Conservation (phyloP, 176 grass and related monocot genomes). For the Sorghum bicolor region DNA sequence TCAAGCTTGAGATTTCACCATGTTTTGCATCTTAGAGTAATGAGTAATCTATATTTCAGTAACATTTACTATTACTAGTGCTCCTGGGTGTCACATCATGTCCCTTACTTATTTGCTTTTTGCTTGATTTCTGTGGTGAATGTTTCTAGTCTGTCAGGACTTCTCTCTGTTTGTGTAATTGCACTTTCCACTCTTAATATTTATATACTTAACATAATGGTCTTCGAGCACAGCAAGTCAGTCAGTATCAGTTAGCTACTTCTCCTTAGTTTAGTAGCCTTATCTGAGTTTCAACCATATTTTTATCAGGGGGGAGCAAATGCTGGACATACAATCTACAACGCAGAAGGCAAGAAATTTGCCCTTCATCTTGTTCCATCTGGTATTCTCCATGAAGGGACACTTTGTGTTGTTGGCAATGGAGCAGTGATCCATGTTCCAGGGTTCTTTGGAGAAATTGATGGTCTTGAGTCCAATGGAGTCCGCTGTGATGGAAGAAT, state of each 20-base stretch:
- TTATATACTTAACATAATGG: neutral
- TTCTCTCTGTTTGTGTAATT: neutral
- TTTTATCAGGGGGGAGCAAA: slow-evolving; percentile 73
- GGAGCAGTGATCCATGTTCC: slow-evolving; percentile 80
- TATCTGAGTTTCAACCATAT: slow-evolving; percentile 24
- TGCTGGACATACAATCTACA: slow-evolving; percentile 90
- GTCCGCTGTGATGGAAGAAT: slow-evolving; percentile 63
- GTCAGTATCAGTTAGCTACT: neutral
- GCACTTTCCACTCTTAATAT: neutral
- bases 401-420: slow-evolving; percentile 76
- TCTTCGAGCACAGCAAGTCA: neutral
- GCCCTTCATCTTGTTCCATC: slow-evolving; percentile 89
- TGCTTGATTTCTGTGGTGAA: neutral
- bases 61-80: neutral
- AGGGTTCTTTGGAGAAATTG: slow-evolving; percentile 78
- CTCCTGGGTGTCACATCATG: neutral
- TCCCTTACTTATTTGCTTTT: neutral
- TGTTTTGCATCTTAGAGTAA: neutral
- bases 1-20: neutral
- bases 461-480: slow-evolving; percentile 67
- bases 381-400: slow-evolving; percentile 71
- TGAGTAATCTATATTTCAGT: neutral
- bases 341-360: slow-evolving; percentile 79
- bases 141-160: neutral
- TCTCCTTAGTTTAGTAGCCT: slow-evolving; percentile 10